Percentiles rank a stretch among this genome's conserved stretches.
phyloP scores from a whole-genome alignment of 2,329 filamentous ascomycete genomes.

The Claviceps maximensis region DNA sequence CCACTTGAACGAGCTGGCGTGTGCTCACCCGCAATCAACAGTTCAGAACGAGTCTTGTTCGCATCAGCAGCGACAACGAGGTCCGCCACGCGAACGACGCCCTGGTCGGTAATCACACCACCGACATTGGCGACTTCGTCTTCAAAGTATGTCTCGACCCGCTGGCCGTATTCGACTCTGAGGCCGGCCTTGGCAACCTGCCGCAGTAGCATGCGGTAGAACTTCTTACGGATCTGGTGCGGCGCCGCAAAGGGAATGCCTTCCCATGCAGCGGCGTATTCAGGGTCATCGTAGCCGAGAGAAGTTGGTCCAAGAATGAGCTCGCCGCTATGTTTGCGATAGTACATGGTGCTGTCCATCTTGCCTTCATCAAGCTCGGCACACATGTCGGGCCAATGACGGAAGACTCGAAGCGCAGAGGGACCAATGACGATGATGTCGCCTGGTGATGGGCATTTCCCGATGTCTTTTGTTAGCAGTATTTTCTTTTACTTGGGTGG shows the following conservation, averaged over 20 bases:
- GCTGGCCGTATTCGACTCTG: conserved; percentile 2
- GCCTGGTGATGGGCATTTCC: not conserved
- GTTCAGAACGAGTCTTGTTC: conserved; percentile 1
- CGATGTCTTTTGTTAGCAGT: not conserved
- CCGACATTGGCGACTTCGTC: not conserved
- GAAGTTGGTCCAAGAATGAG: conserved; percentile 2
- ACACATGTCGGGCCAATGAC: conserved; percentile 6
- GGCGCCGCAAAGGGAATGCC: not conserved
- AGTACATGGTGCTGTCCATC: not conserved
- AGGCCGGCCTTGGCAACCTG: conserved; percentile 6
- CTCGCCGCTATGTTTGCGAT: conserved; percentile 1
- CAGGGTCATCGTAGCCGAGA: conserved; percentile 1
- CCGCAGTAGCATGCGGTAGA: conserved; percentile 1
- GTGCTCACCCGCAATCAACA: not conserved
- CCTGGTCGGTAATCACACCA: not conserved
- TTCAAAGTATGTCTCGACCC: conserved; percentile 2
- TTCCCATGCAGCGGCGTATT: not conserved
- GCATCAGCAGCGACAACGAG: conserved; percentile 8
- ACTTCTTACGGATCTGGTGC: not conserved
- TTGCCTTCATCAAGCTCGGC: conserved; percentile 1
- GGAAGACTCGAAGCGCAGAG: conserved; percentile 1
- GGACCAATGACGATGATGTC: conserved; percentile 5
- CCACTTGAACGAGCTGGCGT: not conserved
- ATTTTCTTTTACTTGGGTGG: too few species aligned
- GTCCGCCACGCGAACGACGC: conserved; percentile 1